phyloP scores from a whole-genome alignment of 768 basidiomycete species.

The Asterophora lycoperdoides region DNA sequence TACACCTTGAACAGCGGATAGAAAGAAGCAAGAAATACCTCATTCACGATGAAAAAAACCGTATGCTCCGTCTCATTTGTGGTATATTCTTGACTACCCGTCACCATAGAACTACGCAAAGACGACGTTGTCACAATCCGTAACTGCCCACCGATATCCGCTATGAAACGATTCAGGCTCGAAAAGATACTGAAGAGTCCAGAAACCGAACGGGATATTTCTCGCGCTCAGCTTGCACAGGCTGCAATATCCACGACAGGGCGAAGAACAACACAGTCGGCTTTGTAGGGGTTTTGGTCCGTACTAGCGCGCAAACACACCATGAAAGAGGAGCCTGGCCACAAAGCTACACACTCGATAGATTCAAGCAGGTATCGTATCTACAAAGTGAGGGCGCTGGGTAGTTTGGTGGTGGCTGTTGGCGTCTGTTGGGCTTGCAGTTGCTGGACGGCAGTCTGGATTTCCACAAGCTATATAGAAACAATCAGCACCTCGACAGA shows the following conservation, averaged over 20 bases:
- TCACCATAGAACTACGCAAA: constrained; percentile 49
- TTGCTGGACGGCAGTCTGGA: constrained; percentile 57
- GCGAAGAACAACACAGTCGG: constrained; percentile 1
- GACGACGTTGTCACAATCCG: constrained; percentile 75
- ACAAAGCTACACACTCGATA: neutral
- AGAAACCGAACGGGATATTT: constrained; percentile 51
- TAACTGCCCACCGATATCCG: constrained; percentile 79
- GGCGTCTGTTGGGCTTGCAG: constrained; percentile 26
- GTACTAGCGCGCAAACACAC: neutral
- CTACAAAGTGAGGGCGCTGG: constrained; percentile 8
- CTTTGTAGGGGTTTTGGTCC: neutral
- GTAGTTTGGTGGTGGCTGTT: constrained; percentile 5
- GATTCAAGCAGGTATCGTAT: neutral
- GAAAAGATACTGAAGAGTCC: constrained; percentile 68
- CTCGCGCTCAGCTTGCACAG: constrained; percentile 23
- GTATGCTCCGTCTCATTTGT: constrained; percentile 37
- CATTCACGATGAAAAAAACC: constrained; percentile 67
- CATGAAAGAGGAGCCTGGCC: neutral
- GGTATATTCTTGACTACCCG: constrained; percentile 3
- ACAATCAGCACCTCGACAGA: constrained; percentile 8
- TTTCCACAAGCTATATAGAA: constrained; percentile 53
- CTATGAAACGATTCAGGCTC: constrained; percentile 70
- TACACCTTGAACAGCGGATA: constrained; percentile 46
- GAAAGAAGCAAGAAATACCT: constrained; percentile 76
- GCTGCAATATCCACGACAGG: constrained; percentile 10